Base-by-base conservation (phyloP, 192 early-diverging fungal species). In the Coemansia brasiliensis region DNA sequence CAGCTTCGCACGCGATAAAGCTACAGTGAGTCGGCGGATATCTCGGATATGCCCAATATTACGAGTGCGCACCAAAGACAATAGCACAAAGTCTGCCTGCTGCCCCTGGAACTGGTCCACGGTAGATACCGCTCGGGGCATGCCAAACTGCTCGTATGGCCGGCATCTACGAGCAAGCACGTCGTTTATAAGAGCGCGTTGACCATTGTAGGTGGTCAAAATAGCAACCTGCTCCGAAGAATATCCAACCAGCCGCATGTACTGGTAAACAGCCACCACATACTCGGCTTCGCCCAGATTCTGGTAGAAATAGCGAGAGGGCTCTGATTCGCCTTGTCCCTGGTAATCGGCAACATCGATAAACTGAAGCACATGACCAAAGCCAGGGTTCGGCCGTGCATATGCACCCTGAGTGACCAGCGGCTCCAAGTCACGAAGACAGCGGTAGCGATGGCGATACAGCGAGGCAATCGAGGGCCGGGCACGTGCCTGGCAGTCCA, bases 261-360 rank as follows among this genome's bases (percentile, higher is more conserved):
- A 98, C 71, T 94, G 92, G 82, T 87, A 99, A 15, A 89, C 83
- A 4, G 94, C 94, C 16, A 99, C 96, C 9, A 94, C 81, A 70
- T 92, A 98, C 75, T 99, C 98, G 46, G 98, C 98, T 61, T 99
- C 98, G 22, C 92, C 95, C 54, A 98, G 78, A 69, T 98, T 99
- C 81, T 99, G 98, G 65, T 89, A 88, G 53, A 92, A 98, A 52
- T 92, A 85, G 12, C 87, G 86, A 15, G 85, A 74, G 0, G 98
- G 98, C 63, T 92, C 88, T 7, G 84, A 83, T 73, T 99, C 96
- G 10, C 95, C 96, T 25, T 84, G 63, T 7, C 83, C 68, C 61
- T 22, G 25, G 46, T 86, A 94, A 21, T 92, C 86, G 13, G 57
- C 82, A 8, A 97, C 91, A 67, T 99, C 77, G 26, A 99, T 63